These are phyloP conservation scores for Fusarium bactridioides DNA, from an alignment of 2,329 filamentous ascomycete species.

Conservation along the genomic window DNA sequence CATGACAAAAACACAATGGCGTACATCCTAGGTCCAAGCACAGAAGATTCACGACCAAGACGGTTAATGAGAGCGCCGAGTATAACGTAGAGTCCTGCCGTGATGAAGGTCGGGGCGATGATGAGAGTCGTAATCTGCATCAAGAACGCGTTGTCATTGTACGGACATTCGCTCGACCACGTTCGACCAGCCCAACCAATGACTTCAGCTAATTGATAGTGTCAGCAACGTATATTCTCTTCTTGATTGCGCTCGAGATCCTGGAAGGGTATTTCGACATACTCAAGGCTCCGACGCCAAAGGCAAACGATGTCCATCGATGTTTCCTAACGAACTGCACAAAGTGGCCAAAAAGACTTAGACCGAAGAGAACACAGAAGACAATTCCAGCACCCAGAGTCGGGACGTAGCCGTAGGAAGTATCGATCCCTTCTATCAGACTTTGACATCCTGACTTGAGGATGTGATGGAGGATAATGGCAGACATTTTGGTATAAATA, in stretches of 20 bases:
- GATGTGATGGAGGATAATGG: too few species aligned
- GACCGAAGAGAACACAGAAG: neutral
- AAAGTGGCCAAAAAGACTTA: neutral
- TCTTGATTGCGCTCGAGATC: neutral
- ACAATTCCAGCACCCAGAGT: neutral
- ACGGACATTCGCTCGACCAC: neutral
- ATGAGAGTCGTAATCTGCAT: neutral
- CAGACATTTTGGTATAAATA: neutral
- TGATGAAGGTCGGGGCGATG: neutral
- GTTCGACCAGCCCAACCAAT: neutral
- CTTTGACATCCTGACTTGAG: neutral
- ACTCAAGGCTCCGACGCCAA: neutral
- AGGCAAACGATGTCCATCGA: neutral
- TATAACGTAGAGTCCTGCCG: neutral
- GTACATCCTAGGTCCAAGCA: neutral
- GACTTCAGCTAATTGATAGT: neutral
- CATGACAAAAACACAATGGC: neutral
- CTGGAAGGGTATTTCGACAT: neutral
- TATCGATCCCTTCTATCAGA: neutral
- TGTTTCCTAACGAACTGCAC: neutral
- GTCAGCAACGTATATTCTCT: accelerated
- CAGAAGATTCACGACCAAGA: neutral
- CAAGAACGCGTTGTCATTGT: neutral
- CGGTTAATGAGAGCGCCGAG: neutral
- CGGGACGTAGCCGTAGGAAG: neutral